Percentiles rank a stretch among this genome's conserved stretches.
phyloP scores from a whole-genome alignment of 176 grass and related monocot species.

The Avena sativa region DNA sequence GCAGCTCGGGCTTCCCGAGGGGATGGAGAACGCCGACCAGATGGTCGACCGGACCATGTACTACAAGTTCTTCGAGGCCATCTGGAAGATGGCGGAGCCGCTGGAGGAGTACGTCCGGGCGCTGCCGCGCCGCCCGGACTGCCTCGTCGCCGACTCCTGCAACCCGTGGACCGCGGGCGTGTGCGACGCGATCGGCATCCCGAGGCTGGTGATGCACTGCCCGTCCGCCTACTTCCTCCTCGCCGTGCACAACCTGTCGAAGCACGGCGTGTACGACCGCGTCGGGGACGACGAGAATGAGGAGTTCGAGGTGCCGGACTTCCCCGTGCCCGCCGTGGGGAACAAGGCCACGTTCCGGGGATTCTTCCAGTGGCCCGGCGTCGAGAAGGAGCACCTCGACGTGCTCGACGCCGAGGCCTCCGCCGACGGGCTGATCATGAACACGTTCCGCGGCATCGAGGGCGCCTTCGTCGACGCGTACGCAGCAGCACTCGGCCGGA shows the following conservation, averaged over 20 bases:
- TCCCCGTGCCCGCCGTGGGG: not conserved
- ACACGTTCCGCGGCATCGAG: conserved; percentile 20
- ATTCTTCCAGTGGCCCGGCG: conserved; percentile 6
- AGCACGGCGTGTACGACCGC: not conserved
- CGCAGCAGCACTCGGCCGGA: not conserved
- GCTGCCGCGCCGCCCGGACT: not conserved
- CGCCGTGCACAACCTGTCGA: conserved; percentile 15
- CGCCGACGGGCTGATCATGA: not conserved
- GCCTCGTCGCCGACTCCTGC: conserved; percentile 27
- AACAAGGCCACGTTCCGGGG: not conserved
- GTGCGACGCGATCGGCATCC: not conserved
- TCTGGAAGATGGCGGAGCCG: not conserved
- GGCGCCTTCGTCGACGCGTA: conserved; percentile 14
- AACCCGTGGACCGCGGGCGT: conserved; percentile 15
- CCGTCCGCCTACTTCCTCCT: conserved; percentile 24
- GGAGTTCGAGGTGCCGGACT: conserved; percentile 22
- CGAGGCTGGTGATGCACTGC: conserved; percentile 6
- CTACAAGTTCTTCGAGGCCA: conserved; percentile 16
- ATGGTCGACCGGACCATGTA: not conserved
- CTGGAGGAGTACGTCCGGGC: not conserved
- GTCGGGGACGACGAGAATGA: not conserved
- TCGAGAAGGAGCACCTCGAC: not conserved
- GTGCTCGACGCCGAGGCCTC: not conserved
- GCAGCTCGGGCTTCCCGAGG: conserved; percentile 1
- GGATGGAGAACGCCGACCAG: conserved; percentile 24